Evolutionary conservation across 768 basidiomycete genomes (phyloP), one percentile per base, ranked within the genome.

Genomic region (Termitomyces sp.): DNA sequence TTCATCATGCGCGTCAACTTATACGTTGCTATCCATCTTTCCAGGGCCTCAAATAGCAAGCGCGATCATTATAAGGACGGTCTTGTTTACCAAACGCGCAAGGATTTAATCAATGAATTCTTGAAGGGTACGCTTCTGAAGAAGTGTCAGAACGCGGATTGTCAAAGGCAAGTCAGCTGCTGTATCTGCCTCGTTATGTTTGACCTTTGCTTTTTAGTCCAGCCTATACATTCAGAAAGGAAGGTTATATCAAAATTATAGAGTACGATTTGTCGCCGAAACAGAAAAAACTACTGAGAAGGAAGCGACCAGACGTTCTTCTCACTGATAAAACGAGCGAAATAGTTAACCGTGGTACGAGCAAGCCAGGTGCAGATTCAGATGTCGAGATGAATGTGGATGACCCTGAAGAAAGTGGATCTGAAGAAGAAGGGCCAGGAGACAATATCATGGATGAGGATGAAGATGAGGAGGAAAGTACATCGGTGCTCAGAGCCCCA

Each of bases 161-260:
- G 97, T 76, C 79, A 76, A 58, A 92, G 88, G 94, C 95, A 69
- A 74, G 90, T 82, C n/a, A 48, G 3, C 12, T 48, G 8, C 8
- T 12, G 47, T 12, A 16, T 58, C 18, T 41, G 55, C 50, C 58
- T 62, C 43, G 30, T 51, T 30, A 6, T 56, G n/a, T 43, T 62
- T 32, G 14, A 64, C 41, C 52, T 46, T 23, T 38, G 59, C 23
- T 40, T 40, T 43, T 2, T 63, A 95, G 93, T 32, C 73, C 81
- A 64, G 86, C 82, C 2, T 95, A 92, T 70, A 93, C 94, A 0
- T 93, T 91, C 74, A 88, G 95, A 55, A 98, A 93, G 72, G 97
- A 99, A 68, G 93, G 92, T 0, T 81, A 91, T 71, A 93, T 90
- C 53, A 98, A 98, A 75, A 82, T 99, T 57, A 88, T 98, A 69